phyloP scores from a whole-genome alignment of 2,329 filamentous ascomycete species.

The Intubia oerlemansii region DNA sequence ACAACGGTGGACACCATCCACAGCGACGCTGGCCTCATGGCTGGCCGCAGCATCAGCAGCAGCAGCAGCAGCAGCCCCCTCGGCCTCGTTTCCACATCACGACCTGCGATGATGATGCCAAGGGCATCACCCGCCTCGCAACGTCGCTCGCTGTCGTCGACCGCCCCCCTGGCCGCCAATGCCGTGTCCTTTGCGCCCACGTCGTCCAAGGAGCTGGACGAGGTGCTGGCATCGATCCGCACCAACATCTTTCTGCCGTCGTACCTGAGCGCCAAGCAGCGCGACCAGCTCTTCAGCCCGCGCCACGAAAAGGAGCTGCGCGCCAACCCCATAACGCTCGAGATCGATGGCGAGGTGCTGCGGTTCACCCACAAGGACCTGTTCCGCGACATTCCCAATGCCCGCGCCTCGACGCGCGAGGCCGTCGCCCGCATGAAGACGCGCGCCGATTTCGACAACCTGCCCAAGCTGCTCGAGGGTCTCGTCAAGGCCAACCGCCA shows the following conservation, averaged over 20 bases:
- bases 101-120: no score
- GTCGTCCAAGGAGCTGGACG: constrained; percentile 30
- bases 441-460: constrained; percentile 27
- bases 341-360: constrained; percentile 33
- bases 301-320: constrained; percentile 26
- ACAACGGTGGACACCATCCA: constrained; percentile 2
- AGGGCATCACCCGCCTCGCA: no score
- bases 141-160: constrained; percentile 6
- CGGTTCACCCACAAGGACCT: constrained; percentile 26
- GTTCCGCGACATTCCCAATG: constrained; percentile 20
- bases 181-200: constrained; percentile 27
- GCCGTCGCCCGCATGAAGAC: constrained; percentile 25
- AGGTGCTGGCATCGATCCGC: constrained; percentile 29
- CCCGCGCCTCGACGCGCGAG: constrained; percentile 15
- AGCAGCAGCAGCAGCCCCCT: no score
- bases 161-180: constrained; percentile 3
- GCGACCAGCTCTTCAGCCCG: constrained; percentile 26
- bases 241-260: constrained; percentile 38
- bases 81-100: no score
- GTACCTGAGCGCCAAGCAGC: constrained; percentile 31
- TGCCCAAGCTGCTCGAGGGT: constrained; percentile 29
- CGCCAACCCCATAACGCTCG: constrained; percentile 32
- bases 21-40: no score
- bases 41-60: no score
- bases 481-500: constrained; percentile 19